A percentile compares a stretch with the other conserved stretches of the same genome.
Conservation (phyloP, 352 stramenopile species). For the Pythium chondricola region DNA sequence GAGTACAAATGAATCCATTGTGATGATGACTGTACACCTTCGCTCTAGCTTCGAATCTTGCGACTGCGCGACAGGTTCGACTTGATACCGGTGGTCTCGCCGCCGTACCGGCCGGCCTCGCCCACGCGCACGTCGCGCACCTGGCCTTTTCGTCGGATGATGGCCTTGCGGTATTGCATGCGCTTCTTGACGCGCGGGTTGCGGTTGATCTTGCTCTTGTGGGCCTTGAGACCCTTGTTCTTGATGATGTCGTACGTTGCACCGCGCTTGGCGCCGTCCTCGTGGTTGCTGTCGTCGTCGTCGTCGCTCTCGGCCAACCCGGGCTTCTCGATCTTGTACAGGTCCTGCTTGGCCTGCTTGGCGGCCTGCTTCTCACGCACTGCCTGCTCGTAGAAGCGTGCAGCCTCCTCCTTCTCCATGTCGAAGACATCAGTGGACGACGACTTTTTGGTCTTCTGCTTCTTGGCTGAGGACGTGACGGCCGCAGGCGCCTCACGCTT, state of each 20-base stretch:
- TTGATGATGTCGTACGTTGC: constrained; percentile 96
- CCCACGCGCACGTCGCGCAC: constrained; percentile 90
- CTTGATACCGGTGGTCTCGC: constrained; percentile 89
- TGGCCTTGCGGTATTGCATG: constrained; percentile 96
- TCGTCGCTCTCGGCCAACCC: constrained; percentile 36
- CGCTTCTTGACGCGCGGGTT: constrained; percentile 99
- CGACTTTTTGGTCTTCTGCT: constrained; percentile 40
- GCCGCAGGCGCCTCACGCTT: neutral
- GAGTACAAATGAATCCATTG: no score
- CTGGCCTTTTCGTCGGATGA: constrained; percentile 96
- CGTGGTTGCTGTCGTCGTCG: constrained; percentile 52
- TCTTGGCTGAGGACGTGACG: constrained; percentile 20
- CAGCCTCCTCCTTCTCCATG: constrained; percentile 48
- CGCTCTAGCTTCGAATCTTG: constrained; percentile 88
- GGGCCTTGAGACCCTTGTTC: constrained; percentile 96
- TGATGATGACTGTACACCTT: no score
- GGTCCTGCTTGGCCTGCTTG: constrained; percentile 65
- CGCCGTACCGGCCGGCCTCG: constrained; percentile 83
- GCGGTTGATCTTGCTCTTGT: constrained; percentile 98
- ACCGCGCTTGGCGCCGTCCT: constrained; percentile 85
- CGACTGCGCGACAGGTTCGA: constrained; percentile 84
- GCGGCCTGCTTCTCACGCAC: constrained; percentile 40
- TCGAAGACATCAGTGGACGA: constrained; percentile 23
- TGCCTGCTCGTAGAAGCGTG: constrained; percentile 71
- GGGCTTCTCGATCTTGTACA: constrained; percentile 71